These are phyloP conservation scores for Eleusine coracana DNA, from an alignment of 176 grass and related monocot genomes.

Conservation along the genomic window DNA sequence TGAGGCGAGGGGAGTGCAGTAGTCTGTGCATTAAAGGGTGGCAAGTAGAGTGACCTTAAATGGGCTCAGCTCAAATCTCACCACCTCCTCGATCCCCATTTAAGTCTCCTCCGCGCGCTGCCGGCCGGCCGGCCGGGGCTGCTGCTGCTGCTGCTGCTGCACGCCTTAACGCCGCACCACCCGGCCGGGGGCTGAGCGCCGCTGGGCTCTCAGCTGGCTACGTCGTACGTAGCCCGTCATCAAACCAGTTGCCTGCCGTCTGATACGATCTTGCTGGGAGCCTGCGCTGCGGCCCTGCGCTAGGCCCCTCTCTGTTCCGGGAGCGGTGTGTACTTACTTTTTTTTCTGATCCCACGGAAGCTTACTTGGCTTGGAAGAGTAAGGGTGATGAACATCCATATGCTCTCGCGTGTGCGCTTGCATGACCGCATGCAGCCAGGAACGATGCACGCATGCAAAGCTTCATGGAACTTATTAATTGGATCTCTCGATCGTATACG, in stretches of 20 bases:
- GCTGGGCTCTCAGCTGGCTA: background rate
- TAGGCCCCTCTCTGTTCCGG: background rate
- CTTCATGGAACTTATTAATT: background rate
- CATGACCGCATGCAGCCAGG: background rate
- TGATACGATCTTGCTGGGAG: background rate
- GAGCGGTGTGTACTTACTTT: background rate
- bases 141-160: constrained; percentile 10
- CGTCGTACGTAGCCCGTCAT: constrained; percentile 12
- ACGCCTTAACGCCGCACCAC: constrained; percentile 15
- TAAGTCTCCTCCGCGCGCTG: constrained; percentile 31
- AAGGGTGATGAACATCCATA: background rate
- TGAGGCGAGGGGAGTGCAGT: constrained; percentile 42
- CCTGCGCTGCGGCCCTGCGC: too few species aligned
- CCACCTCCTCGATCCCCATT: constrained; percentile 65
- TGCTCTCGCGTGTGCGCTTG: background rate
- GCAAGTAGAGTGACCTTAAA: constrained; percentile 76
- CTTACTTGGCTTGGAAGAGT: background rate
- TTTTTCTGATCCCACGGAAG: constrained; percentile 24
- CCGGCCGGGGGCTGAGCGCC: constrained; percentile 20
- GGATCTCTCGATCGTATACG: background rate
- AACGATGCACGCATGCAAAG: background rate
- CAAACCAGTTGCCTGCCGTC: constrained; percentile 35
- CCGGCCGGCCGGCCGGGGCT: constrained; percentile 9
- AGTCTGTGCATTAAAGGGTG: constrained; percentile 67
- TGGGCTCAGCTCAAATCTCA: constrained; percentile 64